Conservation (phyloP, 768 basidiomycete species). For the Lentinus brumalis region DNA sequence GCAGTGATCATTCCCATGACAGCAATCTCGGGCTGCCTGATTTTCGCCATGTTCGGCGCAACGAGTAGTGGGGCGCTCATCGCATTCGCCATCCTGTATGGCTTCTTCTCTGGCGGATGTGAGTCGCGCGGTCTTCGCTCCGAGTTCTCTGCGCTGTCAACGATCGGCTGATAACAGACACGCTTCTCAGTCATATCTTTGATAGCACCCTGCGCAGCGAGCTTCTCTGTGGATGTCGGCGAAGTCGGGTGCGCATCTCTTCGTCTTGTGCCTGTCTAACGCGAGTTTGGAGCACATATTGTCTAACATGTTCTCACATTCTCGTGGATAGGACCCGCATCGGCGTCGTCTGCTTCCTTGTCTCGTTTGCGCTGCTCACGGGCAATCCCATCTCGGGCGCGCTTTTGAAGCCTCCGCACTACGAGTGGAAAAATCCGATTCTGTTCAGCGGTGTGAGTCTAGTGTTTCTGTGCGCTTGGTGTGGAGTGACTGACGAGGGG, state of each 20-base stretch:
- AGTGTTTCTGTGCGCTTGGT: too few species aligned
- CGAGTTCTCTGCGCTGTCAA: neutral
- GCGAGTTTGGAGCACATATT: neutral
- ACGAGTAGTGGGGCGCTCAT: constrained; percentile 38
- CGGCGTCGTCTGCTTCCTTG: constrained; percentile 25
- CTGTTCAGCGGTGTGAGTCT: constrained; percentile 26
- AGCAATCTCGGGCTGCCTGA: constrained; percentile 36
- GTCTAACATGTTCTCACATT: neutral
- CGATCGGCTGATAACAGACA: neutral
- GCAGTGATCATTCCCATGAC: constrained; percentile 33
- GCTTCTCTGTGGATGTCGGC: constrained; percentile 2
- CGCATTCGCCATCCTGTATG: constrained; percentile 47
- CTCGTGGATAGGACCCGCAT: constrained; percentile 21
- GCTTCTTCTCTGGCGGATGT: constrained; percentile 48
- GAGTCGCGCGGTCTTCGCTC: constrained; percentile 4
- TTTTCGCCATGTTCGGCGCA: constrained; percentile 41
- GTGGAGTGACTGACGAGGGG: neutral
- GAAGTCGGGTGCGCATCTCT: constrained; percentile 18
- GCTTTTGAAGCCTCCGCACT: constrained; percentile 9
- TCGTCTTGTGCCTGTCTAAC: neutral
- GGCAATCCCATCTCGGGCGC: constrained; percentile 31
- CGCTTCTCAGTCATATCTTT: constrained; percentile 16
- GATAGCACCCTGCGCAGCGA: constrained; percentile 15
- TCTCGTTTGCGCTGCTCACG: constrained; percentile 20
- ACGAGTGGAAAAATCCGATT: constrained; percentile 22